These are phyloP conservation scores for Fomitopsis betulina DNA, from an alignment of 1,284 basidiomycete species.

Conservation along the genomic window DNA sequence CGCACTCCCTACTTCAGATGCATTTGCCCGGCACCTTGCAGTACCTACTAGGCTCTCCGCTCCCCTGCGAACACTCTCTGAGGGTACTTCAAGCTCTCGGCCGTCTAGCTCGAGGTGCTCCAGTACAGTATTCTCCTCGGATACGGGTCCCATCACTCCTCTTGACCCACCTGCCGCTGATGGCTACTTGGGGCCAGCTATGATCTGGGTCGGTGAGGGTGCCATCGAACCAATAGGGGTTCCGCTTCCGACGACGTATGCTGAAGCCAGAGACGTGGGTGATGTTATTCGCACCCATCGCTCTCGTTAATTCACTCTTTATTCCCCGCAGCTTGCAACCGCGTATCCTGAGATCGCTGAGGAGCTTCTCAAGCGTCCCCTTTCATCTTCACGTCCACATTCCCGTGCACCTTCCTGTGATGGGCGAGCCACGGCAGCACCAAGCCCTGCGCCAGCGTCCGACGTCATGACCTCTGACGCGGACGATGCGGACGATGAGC, in stretches of 20 bases:
- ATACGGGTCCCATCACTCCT: background rate
- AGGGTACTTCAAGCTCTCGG: background rate
- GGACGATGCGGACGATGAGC: background rate
- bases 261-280: conserved; percentile 25
- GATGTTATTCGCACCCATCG: background rate
- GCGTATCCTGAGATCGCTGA: conserved; percentile 11
- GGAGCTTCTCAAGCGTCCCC: conserved; percentile 15
- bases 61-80: background rate
- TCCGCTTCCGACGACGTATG: conserved; percentile 20
- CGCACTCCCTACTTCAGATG: background rate
- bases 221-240: conserved; percentile 13
- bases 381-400: background rate
- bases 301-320: background rate
- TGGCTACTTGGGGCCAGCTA: background rate
- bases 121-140: background rate
- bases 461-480: background rate
- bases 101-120: background rate
- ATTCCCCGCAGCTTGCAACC: conserved; percentile 12
- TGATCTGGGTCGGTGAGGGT: conserved; percentile 9
- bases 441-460: background rate
- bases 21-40: background rate
- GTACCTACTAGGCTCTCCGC: background rate
- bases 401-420: background rate
- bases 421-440: background rate
- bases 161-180: background rate